These are phyloP conservation scores for Ustilago cynodontis DNA, from an alignment of 1,284 basidiomycete species.

Conservation along the genomic window DNA sequence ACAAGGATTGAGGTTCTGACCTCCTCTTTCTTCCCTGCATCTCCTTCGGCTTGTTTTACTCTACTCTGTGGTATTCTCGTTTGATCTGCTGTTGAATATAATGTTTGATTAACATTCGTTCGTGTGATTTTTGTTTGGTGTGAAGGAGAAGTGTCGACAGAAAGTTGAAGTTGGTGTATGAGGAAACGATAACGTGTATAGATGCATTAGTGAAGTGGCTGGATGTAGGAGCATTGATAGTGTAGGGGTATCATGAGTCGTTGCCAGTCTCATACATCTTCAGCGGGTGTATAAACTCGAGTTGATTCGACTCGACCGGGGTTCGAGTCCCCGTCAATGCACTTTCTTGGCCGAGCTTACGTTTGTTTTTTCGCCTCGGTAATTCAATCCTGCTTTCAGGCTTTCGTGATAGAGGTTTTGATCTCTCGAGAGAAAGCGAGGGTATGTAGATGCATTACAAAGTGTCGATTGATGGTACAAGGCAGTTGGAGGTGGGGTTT, in stretches of 20 bases:
- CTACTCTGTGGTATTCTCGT: background rate
- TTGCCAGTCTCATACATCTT: conserved; percentile 36
- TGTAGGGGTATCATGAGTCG: conserved; percentile 54
- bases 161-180: no score
- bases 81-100: background rate
- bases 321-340: conserved; percentile 62
- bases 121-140: background rate
- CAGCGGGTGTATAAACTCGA: conserved; percentile 6
- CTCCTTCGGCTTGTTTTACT: no score
- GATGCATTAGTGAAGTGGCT: no score
- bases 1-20: conserved; percentile 30
- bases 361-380: background rate
- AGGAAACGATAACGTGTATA: no score
- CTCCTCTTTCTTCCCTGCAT: no score
- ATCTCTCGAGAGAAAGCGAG: no score
- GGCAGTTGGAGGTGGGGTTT: background rate
- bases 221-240: conserved; percentile 27
- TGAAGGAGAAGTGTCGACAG: no score
- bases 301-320: conserved; percentile 55
- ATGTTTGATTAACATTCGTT: background rate
- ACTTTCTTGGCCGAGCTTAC: no score
- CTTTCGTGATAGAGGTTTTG: no score
- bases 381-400: no score
- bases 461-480: no score
- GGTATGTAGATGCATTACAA: no score